Evolutionary conservation across 495 filamentous ascomycete genomes (phyloP), one percentile per base, ranked within the genome.

Genomic region (Hypoxylon subgilvum): DNA sequence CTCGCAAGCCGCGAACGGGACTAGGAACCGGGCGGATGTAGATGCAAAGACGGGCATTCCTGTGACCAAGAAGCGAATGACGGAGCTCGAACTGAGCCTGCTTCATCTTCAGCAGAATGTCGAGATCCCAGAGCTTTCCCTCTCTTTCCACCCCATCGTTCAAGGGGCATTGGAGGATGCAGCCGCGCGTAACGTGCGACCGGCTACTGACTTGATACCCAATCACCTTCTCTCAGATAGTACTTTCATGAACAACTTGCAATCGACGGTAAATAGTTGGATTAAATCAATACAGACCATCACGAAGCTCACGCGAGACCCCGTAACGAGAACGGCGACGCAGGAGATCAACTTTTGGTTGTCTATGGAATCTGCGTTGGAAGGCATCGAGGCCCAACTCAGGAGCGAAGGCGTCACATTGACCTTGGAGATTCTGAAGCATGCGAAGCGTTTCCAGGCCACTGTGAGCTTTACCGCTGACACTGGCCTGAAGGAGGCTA

Each of bases 281-380:
- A 97, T 97, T 73, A 91, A 96, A 75, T 96, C 92, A 7, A 97
- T 99, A 55, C 92, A 96, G 72, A 87, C 88, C n/a, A 92, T 97
- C 67, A 97, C 94, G 10, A 94, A 92, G 75, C 88, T 95, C 79
- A 88, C 91, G 27, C 83, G 91, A 59, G 94, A 97, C 64, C 87
- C 90, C 4, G 85, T 87, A 23, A 91, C 88, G 38, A 91, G 91
- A 5, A 94, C 90, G 25, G 95, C 94, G 8, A 90, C 88, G 14
- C 95, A 97, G 69, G 94, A 99, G 69, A 96, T 97, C 66, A 96
- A 96, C 67, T 99, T 97, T 65, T 99, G 94, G 94, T 73, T 97
- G 32, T 91, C 90, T 1, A 95, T 97, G 87, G 94, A 99, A 69
- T 87, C 85, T 34, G 88, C 90, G 2, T 72, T 99, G 36, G 92